Evolutionary conservation across 768 basidiomycete species (phyloP).

Genomic region (Pleurotus salmoneostramineus): DNA sequence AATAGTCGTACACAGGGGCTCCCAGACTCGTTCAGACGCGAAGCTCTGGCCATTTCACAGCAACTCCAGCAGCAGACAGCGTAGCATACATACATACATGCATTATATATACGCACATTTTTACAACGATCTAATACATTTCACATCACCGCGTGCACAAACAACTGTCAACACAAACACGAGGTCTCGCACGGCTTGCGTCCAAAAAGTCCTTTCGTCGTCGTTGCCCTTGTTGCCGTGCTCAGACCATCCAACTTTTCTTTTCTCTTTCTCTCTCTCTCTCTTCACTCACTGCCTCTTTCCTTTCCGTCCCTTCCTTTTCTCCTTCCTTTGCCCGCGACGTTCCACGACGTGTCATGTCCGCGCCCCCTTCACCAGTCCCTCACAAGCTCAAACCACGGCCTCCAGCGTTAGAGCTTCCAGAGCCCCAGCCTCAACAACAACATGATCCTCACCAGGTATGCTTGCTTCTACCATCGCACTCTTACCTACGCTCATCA

Average conservation of each 20-base stretch:
- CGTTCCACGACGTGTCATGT: conserved; percentile 6
- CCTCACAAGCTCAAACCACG: conserved; percentile 44
- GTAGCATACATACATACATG: no score
- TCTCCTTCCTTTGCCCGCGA: conserved; percentile 17
- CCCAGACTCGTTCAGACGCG: conserved; percentile 43
- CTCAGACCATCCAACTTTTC: conserved; percentile 9
- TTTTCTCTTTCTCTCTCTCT: conserved; percentile 13
- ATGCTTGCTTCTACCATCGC: neutral
- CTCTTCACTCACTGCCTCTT: conserved; percentile 19
- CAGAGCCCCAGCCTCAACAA: conserved; percentile 29
- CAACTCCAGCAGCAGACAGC: conserved; percentile 16
- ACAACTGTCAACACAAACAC: conserved; percentile 34
- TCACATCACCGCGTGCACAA: conserved; percentile 15
- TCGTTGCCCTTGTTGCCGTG: conserved; percentile 6
- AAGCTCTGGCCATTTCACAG: conserved; percentile 37
- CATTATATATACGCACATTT: no score
- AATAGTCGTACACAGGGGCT: conserved; percentile 30
- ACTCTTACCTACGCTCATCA: no score
- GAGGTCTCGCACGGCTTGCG: conserved; percentile 21
- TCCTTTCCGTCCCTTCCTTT: conserved; percentile 20
- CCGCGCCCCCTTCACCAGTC: conserved; percentile 20
- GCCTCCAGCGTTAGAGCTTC: conserved; percentile 49
- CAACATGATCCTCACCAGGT: conserved; percentile 29
- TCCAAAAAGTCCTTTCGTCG: neutral
- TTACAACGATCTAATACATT: no score